Percentiles rank a stretch among this genome's conserved stretches.
These are phyloP conservation scores for Exophiala mesophila DNA, from an alignment of 2,329 filamentous ascomycete species.

Conservation along the genomic window DNA sequence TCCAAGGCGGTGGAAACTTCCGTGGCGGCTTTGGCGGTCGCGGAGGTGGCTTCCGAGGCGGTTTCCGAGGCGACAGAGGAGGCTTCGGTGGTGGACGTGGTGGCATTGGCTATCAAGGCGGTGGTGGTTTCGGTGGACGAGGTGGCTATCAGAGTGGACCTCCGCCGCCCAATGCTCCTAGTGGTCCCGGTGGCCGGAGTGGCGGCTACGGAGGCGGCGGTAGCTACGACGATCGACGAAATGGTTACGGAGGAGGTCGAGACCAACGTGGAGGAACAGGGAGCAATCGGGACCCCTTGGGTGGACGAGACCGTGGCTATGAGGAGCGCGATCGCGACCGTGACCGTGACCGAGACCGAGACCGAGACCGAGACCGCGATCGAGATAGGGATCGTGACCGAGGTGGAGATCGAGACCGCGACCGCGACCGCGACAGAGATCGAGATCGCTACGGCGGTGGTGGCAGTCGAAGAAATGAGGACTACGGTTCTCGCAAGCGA, in stretches of 20 bases:
- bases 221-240: slow-evolving; percentile 33
- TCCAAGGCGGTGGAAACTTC: slow-evolving; percentile 49
- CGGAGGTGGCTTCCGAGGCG: slow-evolving; percentile 45
- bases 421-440: slow-evolving; percentile 30
- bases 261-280: slow-evolving; percentile 55
- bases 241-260: slow-evolving; percentile 54
- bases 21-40: slow-evolving; percentile 51
- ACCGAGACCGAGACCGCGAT: slow-evolving; percentile 31
- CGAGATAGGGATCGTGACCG: slow-evolving; percentile 29
- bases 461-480: slow-evolving; percentile 47
- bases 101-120: slow-evolving; percentile 55
- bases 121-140: slow-evolving; percentile 45
- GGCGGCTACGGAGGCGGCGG: slow-evolving; percentile 51
- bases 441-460: slow-evolving; percentile 40
- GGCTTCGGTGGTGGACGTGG: slow-evolving; percentile 44
- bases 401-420: slow-evolving; percentile 33
- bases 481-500: slow-evolving; percentile 56
- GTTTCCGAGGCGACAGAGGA: slow-evolving; percentile 32
- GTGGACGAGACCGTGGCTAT: slow-evolving; percentile 59
- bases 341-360: slow-evolving; percentile 28
- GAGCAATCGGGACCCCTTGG: slow-evolving; percentile 80
- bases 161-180: slow-evolving; percentile 43
- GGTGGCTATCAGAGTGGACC: slow-evolving; percentile 33
- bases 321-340: slow-evolving; percentile 40
- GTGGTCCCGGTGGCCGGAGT: slow-evolving; percentile 48